Base-by-base conservation (phyloP, 2,329 filamentous ascomycete species). In the Ophiostoma novo-ulmi region DNA sequence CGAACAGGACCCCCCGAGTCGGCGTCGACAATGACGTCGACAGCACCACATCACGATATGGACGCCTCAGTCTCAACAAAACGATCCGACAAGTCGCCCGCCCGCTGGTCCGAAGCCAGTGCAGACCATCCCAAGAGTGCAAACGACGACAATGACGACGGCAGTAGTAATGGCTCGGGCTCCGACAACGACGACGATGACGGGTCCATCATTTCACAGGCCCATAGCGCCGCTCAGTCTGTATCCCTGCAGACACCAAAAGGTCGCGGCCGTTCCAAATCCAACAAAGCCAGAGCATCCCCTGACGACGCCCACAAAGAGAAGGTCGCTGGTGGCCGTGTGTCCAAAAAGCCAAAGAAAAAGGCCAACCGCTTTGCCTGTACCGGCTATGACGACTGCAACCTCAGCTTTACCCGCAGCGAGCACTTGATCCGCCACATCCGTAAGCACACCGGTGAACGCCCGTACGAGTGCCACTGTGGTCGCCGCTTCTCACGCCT, bases 361-460 rank as follows among this genome's bases (percentile, higher is more conserved):
- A 97, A 97, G 80, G 93, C 93, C 0, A 93, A 97, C 79, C 88
- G 93, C 65, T 99, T 99, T 80, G 97, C 94, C 80, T 99, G 95
- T 81, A 96, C 91, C 4, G 93, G 97, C 41, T 98, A 93, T 76
- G 94, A 94, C 36, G 94, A 94, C 4, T 99, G 95, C 80, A 94
- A 90, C 76, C 80, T 99, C 71, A 97, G 93, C 80, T 99, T 99
- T 78, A 98, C 95, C 0, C 85, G 95, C 73, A 98, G 94, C 77
- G 95, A 99, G 79, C 95, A 99, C 82, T 80, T 99, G 72, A 94
- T 94, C 20, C 87, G 95, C 69, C 95, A 99, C 77, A 98, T 99
- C 75, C 88, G 94, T 76, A 98, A 98, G 86, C 95, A 99, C 77
- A 99, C 95, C 0, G 95, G 95, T 69, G 95, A 99, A 82, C 89